Percentiles rank a stretch among this genome's conserved stretches.
Evolutionary conservation across 1,139 yeast species (phyloP).

Genomic region (Magnusiomyces suaveolens): DNA sequence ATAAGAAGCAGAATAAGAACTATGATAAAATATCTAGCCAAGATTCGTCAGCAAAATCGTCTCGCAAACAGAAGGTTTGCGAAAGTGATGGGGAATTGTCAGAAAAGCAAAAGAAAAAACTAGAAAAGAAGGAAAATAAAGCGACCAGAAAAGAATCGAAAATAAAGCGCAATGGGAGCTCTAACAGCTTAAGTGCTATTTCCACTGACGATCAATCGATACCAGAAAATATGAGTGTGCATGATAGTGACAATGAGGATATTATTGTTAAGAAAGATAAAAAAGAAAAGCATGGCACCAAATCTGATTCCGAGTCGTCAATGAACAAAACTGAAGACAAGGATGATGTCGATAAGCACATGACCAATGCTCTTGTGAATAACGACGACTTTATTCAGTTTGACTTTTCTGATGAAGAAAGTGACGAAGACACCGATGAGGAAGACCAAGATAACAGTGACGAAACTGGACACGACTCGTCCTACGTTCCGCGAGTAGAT

Average conservation of each 20-base stretch:
- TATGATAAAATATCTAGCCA: neutral
- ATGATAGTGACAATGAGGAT: neutral
- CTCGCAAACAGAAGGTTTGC: too few species aligned
- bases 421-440: constrained; percentile 14
- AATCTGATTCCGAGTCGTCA: neutral
- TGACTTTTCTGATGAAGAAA: constrained; percentile 14
- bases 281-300: too few species aligned
- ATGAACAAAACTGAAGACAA: neutral
- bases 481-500: neutral
- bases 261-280: constrained; percentile 10
- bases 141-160: neutral
- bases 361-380: constrained; percentile 3
- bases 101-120: neutral
- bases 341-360: neutral
- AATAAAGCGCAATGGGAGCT: neutral
- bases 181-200: neutral
- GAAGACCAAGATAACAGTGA: constrained; percentile 8
- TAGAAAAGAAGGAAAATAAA: constrained; percentile 1
- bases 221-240: neutral
- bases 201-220: neutral
- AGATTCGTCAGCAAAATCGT: neutral
- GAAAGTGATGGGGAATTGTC: neutral
- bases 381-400: constrained; percentile 14
- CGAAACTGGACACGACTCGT: neutral
- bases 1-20: too few species aligned